Conservation (phyloP, 768 basidiomycete species). For the Tulasnella sp. region DNA sequence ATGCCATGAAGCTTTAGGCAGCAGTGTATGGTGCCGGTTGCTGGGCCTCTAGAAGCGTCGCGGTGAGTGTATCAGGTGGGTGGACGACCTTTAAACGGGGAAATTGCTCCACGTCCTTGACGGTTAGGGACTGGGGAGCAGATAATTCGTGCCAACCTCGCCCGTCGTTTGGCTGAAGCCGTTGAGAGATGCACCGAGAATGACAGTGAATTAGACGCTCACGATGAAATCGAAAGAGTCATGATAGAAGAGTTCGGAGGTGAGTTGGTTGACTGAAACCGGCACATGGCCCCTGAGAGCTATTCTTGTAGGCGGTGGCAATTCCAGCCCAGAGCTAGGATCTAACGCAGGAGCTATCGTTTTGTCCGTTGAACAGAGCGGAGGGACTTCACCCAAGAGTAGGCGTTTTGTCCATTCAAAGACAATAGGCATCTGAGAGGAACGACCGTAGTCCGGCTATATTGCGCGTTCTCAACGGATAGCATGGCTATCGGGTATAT, state of each 20-base stretch:
- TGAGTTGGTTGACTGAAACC: conserved; percentile 25
- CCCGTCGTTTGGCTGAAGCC: conserved; percentile 41
- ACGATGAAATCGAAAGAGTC: conserved; percentile 34
- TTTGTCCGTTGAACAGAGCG: conserved; percentile 28
- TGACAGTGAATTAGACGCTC: conserved; percentile 41
- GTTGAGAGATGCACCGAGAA: conserved; percentile 21
- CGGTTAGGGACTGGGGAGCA: conserved; percentile 54
- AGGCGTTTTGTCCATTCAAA: too few species aligned
- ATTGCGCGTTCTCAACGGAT: conserved; percentile 74
- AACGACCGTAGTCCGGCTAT: conserved; percentile 54
- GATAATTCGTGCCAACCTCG: conserved; percentile 46
- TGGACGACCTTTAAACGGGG: too few species aligned
- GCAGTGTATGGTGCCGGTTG: conserved; percentile 64
- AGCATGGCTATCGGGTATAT: conserved; percentile 73
- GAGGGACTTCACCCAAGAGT: background rate
- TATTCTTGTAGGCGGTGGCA: conserved; percentile 23
- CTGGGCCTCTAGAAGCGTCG: conserved; percentile 46
- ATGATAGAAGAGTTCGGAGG: conserved; percentile 44
- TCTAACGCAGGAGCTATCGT: conserved; percentile 53
- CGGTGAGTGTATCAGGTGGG: conserved; percentile 62
- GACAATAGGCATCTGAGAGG: too few species aligned
- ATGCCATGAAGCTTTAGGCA: conserved; percentile 33
- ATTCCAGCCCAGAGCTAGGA: conserved; percentile 30
- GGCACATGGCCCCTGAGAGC: too few species aligned
- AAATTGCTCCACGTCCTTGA: too few species aligned